phyloP scores from a whole-genome alignment of 768 basidiomycete species.

The Russula earlei region DNA sequence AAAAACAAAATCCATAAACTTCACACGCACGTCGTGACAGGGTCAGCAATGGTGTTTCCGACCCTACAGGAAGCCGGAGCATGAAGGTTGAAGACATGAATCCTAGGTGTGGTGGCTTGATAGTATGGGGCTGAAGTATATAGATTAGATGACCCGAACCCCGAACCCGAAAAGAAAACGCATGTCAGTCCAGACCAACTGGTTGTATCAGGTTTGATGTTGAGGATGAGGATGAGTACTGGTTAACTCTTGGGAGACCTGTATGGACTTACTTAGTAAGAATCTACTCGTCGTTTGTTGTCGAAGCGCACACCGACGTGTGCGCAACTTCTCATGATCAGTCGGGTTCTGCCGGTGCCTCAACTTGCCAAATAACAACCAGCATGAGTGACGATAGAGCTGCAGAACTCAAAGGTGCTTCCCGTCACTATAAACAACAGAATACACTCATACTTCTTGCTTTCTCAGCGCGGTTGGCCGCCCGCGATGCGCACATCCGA shows the following conservation, averaged over 20 bases:
- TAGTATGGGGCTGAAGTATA: too few relatives aligned
- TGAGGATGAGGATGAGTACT: too few relatives aligned
- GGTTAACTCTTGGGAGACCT: not conserved
- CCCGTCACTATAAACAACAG: not conserved
- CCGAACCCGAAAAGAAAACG: too few relatives aligned
- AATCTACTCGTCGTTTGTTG: not conserved
- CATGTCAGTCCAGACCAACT: too few relatives aligned
- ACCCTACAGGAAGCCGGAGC: conserved; percentile 6
- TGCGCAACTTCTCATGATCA: too few relatives aligned
- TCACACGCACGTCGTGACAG: conserved; percentile 50
- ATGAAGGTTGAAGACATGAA: conserved; percentile 32
- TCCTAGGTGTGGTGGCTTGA: too few relatives aligned
- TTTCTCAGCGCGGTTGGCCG: conserved; percentile 46
- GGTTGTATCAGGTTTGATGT: not conserved
- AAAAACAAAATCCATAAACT: not conserved
- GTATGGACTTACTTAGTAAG: not conserved
- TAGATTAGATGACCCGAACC: too few relatives aligned
- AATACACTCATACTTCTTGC: not conserved
- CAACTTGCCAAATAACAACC: conserved; percentile 28
- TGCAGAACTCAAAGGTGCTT: conserved; percentile 43
- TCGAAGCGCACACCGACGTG: not conserved
- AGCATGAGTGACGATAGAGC: conserved; percentile 30
- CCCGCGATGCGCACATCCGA: conserved; percentile 67
- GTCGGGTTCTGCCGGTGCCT: not conserved
- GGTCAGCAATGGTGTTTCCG: conserved; percentile 32